Evolutionary conservation across 441 rosid genomes (phyloP).

Genomic region (Raphanus hybrid): DNA sequence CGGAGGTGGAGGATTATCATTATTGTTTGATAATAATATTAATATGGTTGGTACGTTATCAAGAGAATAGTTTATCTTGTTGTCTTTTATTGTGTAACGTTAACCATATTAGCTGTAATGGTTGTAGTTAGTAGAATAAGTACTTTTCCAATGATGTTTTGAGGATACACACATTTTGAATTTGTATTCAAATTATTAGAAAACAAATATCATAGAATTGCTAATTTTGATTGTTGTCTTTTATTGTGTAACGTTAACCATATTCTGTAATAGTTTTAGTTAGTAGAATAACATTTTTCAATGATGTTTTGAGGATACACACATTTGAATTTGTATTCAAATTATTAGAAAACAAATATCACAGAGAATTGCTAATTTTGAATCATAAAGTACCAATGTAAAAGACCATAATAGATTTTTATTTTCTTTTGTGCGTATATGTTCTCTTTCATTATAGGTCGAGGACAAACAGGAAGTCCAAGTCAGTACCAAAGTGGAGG

Average conservation of each 20-base stretch:
- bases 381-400: neutral
- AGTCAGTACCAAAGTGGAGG: slow-evolving; percentile 55
- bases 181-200: no score
- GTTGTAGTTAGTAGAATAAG: neutral
- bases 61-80: neutral
- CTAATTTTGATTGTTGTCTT: neutral
- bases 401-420: neutral
- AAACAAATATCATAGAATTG: no score
- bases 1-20: neutral
- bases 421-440: neutral
- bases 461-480: slow-evolving; percentile 63
- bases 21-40: slow-evolving; percentile 2
- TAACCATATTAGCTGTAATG: slow-evolving; percentile 13
- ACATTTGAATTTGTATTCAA: neutral
- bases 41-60: slow-evolving; percentile 13
- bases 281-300: slow-evolving; percentile 5
- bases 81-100: slow-evolving; percentile 7
- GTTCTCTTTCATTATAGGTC: slow-evolving; percentile 46
- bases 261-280: slow-evolving; percentile 5
- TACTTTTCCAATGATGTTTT: no score
- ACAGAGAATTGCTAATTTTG: slow-evolving; percentile 4
- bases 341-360: neutral
- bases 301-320: slow-evolving; percentile 9
- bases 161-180: no score
- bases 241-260: slow-evolving; percentile 2